phyloP scores from a whole-genome alignment of 441 rosid species.

The Theobroma grandiflorum region DNA sequence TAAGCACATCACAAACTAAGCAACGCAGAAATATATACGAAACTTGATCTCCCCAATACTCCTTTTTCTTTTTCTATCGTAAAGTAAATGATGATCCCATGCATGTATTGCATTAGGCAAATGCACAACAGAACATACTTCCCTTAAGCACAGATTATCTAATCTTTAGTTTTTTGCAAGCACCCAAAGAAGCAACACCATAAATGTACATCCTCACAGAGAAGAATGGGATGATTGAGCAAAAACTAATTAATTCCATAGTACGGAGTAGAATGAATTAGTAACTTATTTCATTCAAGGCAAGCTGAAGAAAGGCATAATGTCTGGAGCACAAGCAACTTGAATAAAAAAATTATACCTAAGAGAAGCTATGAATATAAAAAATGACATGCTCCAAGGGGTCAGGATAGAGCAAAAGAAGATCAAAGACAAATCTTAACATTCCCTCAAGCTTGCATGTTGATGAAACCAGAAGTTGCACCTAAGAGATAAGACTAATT shows the following conservation, averaged over 20 bases:
- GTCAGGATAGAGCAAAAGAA: neutral
- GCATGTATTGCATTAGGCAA: neutral
- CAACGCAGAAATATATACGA: neutral
- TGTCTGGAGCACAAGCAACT: neutral
- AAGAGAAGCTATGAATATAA: neutral
- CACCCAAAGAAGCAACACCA: neutral
- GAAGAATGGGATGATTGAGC: neutral
- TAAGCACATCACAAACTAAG: neutral
- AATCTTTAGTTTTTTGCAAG: neutral
- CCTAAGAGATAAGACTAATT: neutral
- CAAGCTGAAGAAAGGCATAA: neutral
- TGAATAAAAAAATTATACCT: neutral
- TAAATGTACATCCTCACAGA: neutral
- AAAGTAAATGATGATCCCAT: neutral
- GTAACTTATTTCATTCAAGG: neutral
- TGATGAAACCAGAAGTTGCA: neutral
- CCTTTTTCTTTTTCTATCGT: neutral
- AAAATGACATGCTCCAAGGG: neutral
- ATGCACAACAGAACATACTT: neutral
- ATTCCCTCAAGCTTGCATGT: slow-evolving; percentile 4
- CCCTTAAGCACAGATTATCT: neutral
- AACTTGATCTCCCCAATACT: neutral
- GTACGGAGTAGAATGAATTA: neutral
- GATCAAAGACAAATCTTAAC: neutral
- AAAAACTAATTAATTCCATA: neutral